Evolutionary conservation across 2,329 filamentous ascomycete species (phyloP).

Genomic region (Byssothecium circinans): DNA sequence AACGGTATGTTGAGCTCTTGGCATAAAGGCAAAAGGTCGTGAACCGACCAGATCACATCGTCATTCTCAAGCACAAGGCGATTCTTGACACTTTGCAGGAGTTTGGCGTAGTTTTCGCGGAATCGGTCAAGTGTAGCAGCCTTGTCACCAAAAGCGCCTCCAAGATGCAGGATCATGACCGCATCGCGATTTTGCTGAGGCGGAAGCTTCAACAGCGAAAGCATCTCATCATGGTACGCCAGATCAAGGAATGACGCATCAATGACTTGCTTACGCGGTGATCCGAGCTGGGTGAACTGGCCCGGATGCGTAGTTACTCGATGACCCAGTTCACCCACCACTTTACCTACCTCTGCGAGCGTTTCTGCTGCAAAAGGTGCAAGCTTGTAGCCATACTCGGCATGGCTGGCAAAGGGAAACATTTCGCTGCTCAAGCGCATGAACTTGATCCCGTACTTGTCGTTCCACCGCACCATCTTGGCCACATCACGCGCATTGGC

Average conservation of each 20-base stretch:
- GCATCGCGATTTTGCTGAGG: constrained; percentile 80
- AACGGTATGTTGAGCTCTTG: constrained; percentile 93
- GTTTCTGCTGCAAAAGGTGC: constrained; percentile 79
- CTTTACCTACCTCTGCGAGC: constrained; percentile 73
- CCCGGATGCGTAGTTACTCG: constrained; percentile 88
- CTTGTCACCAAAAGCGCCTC: constrained; percentile 88
- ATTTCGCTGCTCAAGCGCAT: constrained; percentile 92
- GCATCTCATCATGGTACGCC: constrained; percentile 84
- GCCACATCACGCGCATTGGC: constrained; percentile 80
- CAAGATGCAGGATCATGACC: constrained; percentile 93
- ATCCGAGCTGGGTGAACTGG: constrained; percentile 86
- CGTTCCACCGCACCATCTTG: constrained; percentile 91
- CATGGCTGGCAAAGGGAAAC: constrained; percentile 94
- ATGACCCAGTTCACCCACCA: constrained; percentile 78
- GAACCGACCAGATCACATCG: constrained; percentile 89
- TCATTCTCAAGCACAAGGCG: constrained; percentile 91
- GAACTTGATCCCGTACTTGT: constrained; percentile 88
- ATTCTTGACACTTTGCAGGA: constrained; percentile 72
- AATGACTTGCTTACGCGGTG: constrained; percentile 76
- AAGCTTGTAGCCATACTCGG: constrained; percentile 82
- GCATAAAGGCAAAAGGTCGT: constrained; percentile 85
- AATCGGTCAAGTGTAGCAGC: constrained; percentile 76
- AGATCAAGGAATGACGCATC: constrained; percentile 77
- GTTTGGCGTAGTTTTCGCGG: constrained; percentile 67
- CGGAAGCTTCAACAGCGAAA: constrained; percentile 74